Evolutionary conservation across 2,329 filamentous ascomycete species (phyloP).

Genomic region (Fusarium fracticaudum): DNA sequence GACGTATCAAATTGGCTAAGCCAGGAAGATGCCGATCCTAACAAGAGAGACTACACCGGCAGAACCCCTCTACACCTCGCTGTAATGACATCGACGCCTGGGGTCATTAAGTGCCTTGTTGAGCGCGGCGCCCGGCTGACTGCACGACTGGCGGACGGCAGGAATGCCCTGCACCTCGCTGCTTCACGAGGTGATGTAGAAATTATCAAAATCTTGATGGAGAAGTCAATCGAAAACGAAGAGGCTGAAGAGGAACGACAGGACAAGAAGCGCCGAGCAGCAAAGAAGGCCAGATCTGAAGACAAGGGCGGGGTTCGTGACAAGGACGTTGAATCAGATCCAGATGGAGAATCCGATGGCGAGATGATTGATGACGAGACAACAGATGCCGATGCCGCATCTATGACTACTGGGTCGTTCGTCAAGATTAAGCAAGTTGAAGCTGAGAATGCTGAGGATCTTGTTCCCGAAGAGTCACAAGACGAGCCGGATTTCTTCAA

Average conservation of each 20-base stretch:
- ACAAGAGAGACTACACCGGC: conserved; percentile 80
- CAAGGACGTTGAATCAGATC: conserved; percentile 10
- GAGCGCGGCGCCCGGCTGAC: conserved; percentile 78
- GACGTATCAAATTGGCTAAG: conserved; percentile 75
- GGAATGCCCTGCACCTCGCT: conserved; percentile 84
- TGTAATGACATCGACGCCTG: conserved; percentile 71
- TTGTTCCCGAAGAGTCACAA: conserved; percentile 62
- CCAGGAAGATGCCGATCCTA: conserved; percentile 75
- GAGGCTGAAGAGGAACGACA: conserved; percentile 70
- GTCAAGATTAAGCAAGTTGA: conserved; percentile 69
- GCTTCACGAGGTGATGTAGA: conserved; percentile 73
- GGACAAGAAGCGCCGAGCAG: conserved; percentile 57
- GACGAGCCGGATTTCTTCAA: conserved; percentile 83
- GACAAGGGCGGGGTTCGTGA: neutral
- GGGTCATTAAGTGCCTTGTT: conserved; percentile 77
- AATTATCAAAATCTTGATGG: conserved; percentile 77
- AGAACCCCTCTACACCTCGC: conserved; percentile 83
- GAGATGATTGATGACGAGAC: conserved; percentile 58
- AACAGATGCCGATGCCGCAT: conserved; percentile 54
- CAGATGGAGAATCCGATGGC: conserved; percentile 51
- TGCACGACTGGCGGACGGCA: conserved; percentile 79
- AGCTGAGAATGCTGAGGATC: conserved; percentile 45
- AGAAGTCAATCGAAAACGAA: conserved; percentile 79
- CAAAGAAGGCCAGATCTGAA: conserved; percentile 25
- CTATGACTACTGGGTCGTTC: conserved; percentile 75